A percentile compares a stretch with the other conserved stretches of the same genome.
phyloP scores from a whole-genome alignment of 768 basidiomycete genomes.

The Hortiboletus campestris region DNA sequence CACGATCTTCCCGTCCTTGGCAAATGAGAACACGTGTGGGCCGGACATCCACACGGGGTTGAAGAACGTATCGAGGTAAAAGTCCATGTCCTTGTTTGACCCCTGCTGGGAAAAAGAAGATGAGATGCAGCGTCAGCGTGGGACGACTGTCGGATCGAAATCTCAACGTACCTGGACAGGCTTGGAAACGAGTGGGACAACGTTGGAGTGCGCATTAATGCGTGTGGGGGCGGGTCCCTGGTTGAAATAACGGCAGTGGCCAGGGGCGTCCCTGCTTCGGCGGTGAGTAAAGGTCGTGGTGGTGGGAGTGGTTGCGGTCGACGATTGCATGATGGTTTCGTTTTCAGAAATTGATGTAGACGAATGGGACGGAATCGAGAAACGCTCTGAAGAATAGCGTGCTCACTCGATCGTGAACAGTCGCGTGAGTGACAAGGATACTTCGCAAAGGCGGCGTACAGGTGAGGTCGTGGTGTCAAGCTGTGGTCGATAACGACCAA shows the following conservation, averaged over 20 bases:
- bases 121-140: not conserved
- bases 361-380: not conserved
- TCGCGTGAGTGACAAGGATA: not conserved
- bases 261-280: not conserved
- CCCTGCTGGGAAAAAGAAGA: not conserved
- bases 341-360: not conserved
- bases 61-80: constrained; percentile 51
- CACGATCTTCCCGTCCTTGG: constrained; percentile 19
- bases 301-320: not conserved
- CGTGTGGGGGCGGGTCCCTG: not conserved
- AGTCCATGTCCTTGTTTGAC: constrained; percentile 32
- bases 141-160: not conserved
- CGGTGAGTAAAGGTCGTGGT: not conserved
- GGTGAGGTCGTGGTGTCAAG: not conserved
- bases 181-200: not conserved
- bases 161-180: not conserved
- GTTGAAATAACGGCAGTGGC: not conserved
- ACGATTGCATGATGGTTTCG: not conserved
- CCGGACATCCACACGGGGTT: constrained; percentile 36
- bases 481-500: not conserved
- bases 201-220: not conserved
- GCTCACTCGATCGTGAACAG: not conserved
- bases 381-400: not conserved
- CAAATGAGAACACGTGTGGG: constrained; percentile 22
- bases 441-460: not conserved